phyloP scores from a whole-genome alignment of 441 rosid species.

The Biscutella auriculata region DNA sequence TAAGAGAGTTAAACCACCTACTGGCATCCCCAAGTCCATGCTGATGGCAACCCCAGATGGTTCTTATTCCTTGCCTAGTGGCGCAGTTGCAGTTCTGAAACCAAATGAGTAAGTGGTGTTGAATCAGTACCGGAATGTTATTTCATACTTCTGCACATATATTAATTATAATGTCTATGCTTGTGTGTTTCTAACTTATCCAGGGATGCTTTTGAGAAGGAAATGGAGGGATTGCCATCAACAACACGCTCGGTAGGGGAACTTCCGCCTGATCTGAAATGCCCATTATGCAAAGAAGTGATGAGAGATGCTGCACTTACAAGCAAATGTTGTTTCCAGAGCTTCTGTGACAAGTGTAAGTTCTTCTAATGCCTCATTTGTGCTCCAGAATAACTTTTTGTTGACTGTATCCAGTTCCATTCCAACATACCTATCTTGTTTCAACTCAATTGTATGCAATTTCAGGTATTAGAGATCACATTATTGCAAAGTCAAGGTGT shows the following conservation, averaged over 20 bases:
- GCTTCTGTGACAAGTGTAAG: conserved; percentile 87
- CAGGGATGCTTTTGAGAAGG: conserved; percentile 98
- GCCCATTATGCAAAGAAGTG: conserved; percentile 96
- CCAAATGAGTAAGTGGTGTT: conserved; percentile 75
- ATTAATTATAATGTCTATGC: background rate
- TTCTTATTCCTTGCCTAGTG: conserved; percentile 92
- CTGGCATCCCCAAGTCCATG: conserved; percentile 98
- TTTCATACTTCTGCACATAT: background rate
- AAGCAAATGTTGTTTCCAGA: conserved; percentile 87
- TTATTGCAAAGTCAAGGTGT: conserved; percentile 69
- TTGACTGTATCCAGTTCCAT: background rate
- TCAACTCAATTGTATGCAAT: background rate
- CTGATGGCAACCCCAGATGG: conserved; percentile 93
- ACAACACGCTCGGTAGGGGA: conserved; percentile 82
- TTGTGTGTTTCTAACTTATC: background rate
- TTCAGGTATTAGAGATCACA: conserved; percentile 87
- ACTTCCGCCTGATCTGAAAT: conserved; percentile 91
- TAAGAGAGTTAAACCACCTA: conserved; percentile 86
- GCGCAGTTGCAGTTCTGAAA: conserved; percentile 86
- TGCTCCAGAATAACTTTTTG: background rate
- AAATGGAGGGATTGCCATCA: conserved; percentile 87
- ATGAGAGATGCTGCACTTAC: conserved; percentile 96
- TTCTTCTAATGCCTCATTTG: background rate
- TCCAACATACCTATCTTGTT: background rate
- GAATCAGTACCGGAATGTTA: background rate